Conservation (phyloP, 2,329 filamentous ascomycete genomes). For the Aspergillus candidus region DNA sequence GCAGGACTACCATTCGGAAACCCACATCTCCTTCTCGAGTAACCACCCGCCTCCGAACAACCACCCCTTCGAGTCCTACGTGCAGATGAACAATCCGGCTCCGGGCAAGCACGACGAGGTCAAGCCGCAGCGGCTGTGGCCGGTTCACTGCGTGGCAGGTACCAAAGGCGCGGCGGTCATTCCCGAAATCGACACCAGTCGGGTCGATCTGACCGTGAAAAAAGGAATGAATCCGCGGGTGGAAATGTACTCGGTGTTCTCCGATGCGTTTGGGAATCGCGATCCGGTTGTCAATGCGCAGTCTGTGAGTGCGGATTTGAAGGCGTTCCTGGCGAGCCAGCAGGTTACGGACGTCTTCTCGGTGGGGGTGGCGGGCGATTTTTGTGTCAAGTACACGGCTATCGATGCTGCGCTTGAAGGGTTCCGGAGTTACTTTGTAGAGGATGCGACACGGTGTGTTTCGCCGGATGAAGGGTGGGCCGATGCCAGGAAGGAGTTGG, state of each 20-base stretch:
- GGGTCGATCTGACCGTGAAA: constrained; percentile 61
- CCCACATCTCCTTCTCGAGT: constrained; percentile 82
- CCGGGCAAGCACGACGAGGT: constrained; percentile 52
- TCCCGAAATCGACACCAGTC: constrained; percentile 58
- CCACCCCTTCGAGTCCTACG: constrained; percentile 59
- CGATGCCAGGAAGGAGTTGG: constrained; percentile 49
- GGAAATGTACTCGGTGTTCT: constrained; percentile 94
- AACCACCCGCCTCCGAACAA: constrained; percentile 64
- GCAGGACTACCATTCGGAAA: constrained; percentile 80
- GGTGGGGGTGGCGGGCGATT: constrained; percentile 81
- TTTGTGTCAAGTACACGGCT: constrained; percentile 79
- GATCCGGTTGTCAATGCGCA: constrained; percentile 27
- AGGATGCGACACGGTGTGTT: constrained; percentile 72
- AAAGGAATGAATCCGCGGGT: constrained; percentile 71
- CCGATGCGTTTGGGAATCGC: constrained; percentile 62
- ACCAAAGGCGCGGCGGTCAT: constrained; percentile 68
- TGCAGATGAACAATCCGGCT: constrained; percentile 51
- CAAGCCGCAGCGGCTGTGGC: constrained; percentile 73
- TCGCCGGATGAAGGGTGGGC: constrained; percentile 54
- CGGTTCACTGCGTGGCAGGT: constrained; percentile 75
- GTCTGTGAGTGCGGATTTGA: constrained; percentile 54
- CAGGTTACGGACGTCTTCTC: constrained; percentile 74
- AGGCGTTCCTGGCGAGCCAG: constrained; percentile 48
- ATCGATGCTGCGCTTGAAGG: constrained; percentile 70
- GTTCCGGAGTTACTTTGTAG: constrained; percentile 69